These are phyloP conservation scores for Priceomyces medius DNA, from an alignment of 805 yeast genomes.

Conservation along the genomic window DNA sequence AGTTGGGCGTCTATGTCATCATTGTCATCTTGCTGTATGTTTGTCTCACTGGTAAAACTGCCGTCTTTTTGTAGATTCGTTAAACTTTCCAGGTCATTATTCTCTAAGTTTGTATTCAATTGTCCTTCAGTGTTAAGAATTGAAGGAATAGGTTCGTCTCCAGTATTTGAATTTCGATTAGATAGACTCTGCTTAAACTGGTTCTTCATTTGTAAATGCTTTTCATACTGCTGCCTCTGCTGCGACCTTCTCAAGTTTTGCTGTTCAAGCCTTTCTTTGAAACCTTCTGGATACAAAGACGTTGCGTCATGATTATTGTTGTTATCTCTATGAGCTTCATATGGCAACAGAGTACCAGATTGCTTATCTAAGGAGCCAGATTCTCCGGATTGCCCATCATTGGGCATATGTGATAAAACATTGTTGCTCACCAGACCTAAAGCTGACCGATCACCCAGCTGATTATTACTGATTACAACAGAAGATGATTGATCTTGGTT, in stretches of 20 bases:
- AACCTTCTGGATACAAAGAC: conserved; percentile 3
- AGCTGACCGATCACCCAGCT: no score
- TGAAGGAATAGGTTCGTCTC: background rate
- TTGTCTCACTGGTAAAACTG: no score
- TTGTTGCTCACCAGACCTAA: no score
- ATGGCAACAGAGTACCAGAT: no score
- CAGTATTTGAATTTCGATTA: background rate
- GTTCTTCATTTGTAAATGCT: conserved; percentile 4
- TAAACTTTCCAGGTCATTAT: background rate
- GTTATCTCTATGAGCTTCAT: no score
- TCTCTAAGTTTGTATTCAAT: background rate
- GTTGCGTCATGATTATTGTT: no score
- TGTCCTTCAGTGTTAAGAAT: background rate
- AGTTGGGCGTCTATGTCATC: background rate
- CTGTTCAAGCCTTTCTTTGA: conserved; percentile 3
- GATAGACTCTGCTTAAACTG: conserved; percentile 3
- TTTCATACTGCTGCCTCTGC: conserved; percentile 4
- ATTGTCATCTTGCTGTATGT: background rate
- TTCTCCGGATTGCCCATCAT: no score
- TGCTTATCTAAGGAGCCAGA: no score
- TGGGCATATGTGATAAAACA: no score
- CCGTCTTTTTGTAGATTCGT: conserved; percentile 5
- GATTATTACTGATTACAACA: no score
- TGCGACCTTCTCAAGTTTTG: conserved; percentile 3
- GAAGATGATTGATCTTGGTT: no score